Conservation (phyloP, 1,284 basidiomycete genomes). For the Porphyrellus sp. region DNA sequence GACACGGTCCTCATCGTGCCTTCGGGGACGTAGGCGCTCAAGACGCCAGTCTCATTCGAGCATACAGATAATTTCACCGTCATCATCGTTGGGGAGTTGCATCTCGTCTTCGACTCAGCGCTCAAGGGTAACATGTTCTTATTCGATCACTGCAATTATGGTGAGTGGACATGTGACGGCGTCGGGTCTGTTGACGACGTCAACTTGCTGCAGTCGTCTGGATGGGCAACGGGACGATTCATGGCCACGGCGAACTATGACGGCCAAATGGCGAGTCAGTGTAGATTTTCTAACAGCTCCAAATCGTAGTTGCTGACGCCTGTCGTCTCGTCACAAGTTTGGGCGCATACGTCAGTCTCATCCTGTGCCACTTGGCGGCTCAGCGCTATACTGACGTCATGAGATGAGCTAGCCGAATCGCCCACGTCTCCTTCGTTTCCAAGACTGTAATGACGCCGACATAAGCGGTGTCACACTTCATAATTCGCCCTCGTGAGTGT, state of each 20-base stretch:
- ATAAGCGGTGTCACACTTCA: conserved; percentile 19
- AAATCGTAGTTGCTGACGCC: not conserved
- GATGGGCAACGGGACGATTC: conserved; percentile 7
- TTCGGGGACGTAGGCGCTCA: conserved; percentile 4
- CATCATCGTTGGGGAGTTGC: conserved; percentile 4
- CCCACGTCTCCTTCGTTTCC: conserved; percentile 14
- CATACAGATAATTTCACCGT: not conserved
- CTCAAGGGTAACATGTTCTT: conserved; percentile 3
- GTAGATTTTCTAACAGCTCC: not conserved
- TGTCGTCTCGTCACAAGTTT: not conserved
- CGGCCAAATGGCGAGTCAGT: conserved; percentile 4
- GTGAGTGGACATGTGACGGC: not conserved
- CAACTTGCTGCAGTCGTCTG: conserved; percentile 7
- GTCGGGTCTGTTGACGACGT: not conserved
- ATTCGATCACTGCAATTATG: conserved; percentile 3
- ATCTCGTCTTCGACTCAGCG: conserved; percentile 1
- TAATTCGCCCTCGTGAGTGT: conserved; percentile 11
- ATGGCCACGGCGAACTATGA: conserved; percentile 13
- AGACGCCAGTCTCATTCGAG: not conserved
- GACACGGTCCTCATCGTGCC: conserved; percentile 14
- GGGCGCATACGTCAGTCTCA: conserved; percentile 5
- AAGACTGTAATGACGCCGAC: conserved; percentile 8
- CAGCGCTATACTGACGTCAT: conserved; percentile 3
- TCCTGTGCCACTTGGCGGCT: not conserved
- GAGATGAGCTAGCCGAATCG: not conserved